Conservation (phyloP, 1,284 basidiomycete species). For the Moesziomyces sp. region DNA sequence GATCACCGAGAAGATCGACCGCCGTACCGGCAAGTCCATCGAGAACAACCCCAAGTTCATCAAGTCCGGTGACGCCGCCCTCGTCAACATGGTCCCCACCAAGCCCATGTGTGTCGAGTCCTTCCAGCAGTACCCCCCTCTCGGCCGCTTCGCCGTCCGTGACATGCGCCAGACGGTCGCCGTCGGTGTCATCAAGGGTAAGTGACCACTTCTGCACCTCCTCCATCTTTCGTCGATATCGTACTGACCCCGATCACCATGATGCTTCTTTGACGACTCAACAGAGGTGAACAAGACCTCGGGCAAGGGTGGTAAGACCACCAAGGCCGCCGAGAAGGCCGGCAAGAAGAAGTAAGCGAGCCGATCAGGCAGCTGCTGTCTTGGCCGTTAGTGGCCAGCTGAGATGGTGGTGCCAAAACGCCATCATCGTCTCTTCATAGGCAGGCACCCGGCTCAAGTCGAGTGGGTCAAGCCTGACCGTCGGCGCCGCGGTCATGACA, state of each 20-base stretch:
- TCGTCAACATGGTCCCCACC: constrained; percentile 95
- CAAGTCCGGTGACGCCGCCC: constrained; percentile 75
- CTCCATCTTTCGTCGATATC: too few relatives aligned
- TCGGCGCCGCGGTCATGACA: too few relatives aligned
- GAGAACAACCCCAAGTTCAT: constrained; percentile 93
- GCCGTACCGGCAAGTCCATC: constrained; percentile 89
- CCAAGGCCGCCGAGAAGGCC: constrained; percentile 95
- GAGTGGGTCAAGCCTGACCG: too few relatives aligned
- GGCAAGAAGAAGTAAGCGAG: constrained; percentile 63
- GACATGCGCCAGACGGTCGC: constrained; percentile 72
- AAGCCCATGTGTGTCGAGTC: constrained; percentile 99
- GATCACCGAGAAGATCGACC: constrained; percentile 97
- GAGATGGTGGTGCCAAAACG: not conserved
- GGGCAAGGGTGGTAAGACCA: constrained; percentile 73
- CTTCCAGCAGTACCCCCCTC: constrained; percentile 97
- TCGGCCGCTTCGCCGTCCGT: constrained; percentile 88
- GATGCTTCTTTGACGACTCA: too few relatives aligned
- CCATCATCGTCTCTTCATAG: not conserved
- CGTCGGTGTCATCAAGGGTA: constrained; percentile 90
- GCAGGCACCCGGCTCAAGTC: not conserved
- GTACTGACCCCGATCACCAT: too few relatives aligned
- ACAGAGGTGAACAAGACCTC: constrained; percentile 34
- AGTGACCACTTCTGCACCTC: too few relatives aligned
- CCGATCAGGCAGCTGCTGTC: too few relatives aligned
- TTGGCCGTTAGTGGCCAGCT: too few relatives aligned